Evolutionary conservation across 805 yeast species (phyloP).

Genomic region (Candida rishiriensis): DNA sequence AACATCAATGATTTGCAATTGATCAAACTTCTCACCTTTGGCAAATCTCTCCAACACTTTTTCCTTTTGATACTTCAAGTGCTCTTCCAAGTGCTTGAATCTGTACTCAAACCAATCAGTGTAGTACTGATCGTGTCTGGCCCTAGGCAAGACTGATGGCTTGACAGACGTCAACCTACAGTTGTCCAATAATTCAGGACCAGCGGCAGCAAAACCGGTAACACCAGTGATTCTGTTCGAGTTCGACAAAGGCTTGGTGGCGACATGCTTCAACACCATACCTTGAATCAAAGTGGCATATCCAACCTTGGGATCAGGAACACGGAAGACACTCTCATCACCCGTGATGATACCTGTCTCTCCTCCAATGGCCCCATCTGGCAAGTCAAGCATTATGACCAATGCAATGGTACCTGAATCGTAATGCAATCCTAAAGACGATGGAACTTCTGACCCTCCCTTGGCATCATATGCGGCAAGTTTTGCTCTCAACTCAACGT

Average conservation of each 20-base stretch:
- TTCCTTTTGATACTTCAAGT: constrained; percentile 19
- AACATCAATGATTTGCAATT: constrained; percentile 21
- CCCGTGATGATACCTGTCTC: constrained; percentile 46
- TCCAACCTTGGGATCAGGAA: constrained; percentile 40
- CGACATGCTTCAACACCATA: constrained; percentile 41
- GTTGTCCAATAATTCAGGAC: constrained; percentile 26
- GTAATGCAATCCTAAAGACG: constrained; percentile 43
- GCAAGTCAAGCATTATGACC: constrained; percentile 44
- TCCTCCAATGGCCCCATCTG: constrained; percentile 46
- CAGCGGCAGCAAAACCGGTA: constrained; percentile 26
- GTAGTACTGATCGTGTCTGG: constrained; percentile 29
- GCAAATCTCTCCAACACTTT: constrained; percentile 13
- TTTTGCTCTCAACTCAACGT: constrained; percentile 12
- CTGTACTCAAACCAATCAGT: constrained; percentile 32
- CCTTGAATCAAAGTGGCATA: constrained; percentile 47
- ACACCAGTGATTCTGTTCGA: constrained; percentile 32
- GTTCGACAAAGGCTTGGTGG: constrained; percentile 38
- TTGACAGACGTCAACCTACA: constrained; percentile 27
- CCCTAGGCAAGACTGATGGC: constrained; percentile 32
- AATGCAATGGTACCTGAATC: constrained; percentile 45
- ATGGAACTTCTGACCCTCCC: constrained; percentile 36
- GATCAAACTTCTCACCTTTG: constrained; percentile 26
- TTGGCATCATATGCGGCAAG: constrained; percentile 10
- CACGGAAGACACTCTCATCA: constrained; percentile 25
- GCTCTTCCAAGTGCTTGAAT: constrained; percentile 25